phyloP scores from a whole-genome alignment of 352 stramenopile genomes.

The Globisporangium paddicum region DNA sequence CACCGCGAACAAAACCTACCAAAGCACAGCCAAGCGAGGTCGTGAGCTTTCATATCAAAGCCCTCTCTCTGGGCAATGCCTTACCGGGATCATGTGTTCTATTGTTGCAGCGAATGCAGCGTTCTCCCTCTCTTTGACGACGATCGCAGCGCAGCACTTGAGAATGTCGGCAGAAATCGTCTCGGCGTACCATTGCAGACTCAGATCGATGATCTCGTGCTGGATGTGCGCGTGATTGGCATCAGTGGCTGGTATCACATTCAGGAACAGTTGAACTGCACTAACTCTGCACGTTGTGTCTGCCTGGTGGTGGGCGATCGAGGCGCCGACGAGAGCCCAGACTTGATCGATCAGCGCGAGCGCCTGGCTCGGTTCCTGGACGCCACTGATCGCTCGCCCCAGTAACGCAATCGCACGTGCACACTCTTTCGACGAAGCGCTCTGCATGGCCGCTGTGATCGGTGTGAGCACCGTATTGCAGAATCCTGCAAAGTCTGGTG shows the following conservation, averaged over 20 bases:
- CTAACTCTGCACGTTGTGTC: conserved; percentile 25
- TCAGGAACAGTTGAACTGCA: conserved; percentile 50
- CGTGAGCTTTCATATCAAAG: not conserved
- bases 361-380: conserved; percentile 28
- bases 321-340: conserved; percentile 37
- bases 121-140: conserved; percentile 32
- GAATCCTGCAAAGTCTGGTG: conserved; percentile 42
- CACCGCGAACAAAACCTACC: conserved; percentile 26
- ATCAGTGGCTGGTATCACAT: conserved; percentile 24
- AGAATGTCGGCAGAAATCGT: conserved; percentile 37
- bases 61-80: not conserved
- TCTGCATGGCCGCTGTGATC: conserved; percentile 27
- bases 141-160: conserved; percentile 32
- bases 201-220: conserved; percentile 34
- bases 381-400: conserved; percentile 47
- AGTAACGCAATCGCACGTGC: conserved; percentile 35
- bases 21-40: not conserved
- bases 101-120: conserved; percentile 18
- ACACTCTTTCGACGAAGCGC: conserved; percentile 20
- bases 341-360: conserved; percentile 35
- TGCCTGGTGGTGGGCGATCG: conserved; percentile 31
- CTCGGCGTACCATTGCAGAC: conserved; percentile 40
- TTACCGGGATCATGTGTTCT: conserved; percentile 22
- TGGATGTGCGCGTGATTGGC: conserved; percentile 21
- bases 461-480: conserved; percentile 44